Evolutionary conservation across 768 basidiomycete genomes (phyloP), one percentile per base, ranked within the genome.

Genomic region (Fistulinella prunicolor): DNA sequence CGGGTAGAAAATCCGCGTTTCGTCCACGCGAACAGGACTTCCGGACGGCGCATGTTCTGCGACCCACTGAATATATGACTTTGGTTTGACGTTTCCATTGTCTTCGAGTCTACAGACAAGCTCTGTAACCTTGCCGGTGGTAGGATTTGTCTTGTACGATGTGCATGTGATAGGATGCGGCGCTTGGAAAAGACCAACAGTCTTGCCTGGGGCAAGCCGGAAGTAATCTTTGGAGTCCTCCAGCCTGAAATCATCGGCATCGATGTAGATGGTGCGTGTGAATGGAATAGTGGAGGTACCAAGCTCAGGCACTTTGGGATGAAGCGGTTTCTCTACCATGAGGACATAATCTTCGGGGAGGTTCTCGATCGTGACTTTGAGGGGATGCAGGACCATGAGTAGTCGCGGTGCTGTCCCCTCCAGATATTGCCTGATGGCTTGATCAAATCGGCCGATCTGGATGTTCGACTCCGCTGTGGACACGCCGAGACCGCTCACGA

Each of bases 21-120:
- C 94, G 64, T 91, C 86, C 55, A 98, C 76, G 39, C 69, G 71
- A 46, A 97, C 87, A 14, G 94, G 92, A 56, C 87, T 90, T 7
- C 85, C 82, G 1, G 87, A 85, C 19, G 81, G 70, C 7, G 75
- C 68, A 63, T 94, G 88, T 62, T 90, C 86, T 21, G 89, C 92
- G 13, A 99, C 91, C 95, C 95, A 99, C 62, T 98, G 95, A 59
- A 98, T 92, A 69, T 83, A 97, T 24, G 92, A 83, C 63, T 95
- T 97, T 12, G 90, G 88, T 67, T 95, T 97, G 67, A 80, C 82
- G 14, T 72, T 60, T 9, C 79, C 81, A 32, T 76, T 77, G 49
- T 90, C 81, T 65, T 97, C 94, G 26, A 93, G 70, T 44, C 74
- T 78, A 66, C 86, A 90, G 42, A 86, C 66, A 44, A 99, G 79